A percentile compares a stretch with the other conserved stretches of the same genome.
These are phyloP conservation scores for Tetradesmus obliquus DNA, from an alignment of 139 green algal genomes.

Conservation along the genomic window DNA sequence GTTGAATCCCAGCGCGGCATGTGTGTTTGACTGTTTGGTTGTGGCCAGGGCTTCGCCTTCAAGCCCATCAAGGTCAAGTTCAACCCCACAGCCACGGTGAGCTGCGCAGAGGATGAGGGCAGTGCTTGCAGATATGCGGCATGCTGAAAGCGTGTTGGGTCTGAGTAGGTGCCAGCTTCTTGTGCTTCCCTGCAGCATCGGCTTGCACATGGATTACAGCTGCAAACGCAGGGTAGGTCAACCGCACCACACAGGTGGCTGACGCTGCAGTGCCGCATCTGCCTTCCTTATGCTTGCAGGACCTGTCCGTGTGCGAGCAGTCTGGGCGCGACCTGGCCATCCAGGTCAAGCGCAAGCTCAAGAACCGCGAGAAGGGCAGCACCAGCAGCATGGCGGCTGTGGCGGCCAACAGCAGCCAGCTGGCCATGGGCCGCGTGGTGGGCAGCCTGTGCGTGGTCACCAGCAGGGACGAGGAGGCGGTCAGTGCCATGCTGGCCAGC, in stretches of 20 bases:
- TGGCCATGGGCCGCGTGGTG: constrained; percentile 92
- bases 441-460: constrained; percentile 93
- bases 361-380: constrained; percentile 48
- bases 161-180: too few relatives aligned
- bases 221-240: too few relatives aligned
- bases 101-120: background rate
- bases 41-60: constrained; percentile 92
- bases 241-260: too few relatives aligned
- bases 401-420: constrained; percentile 59
- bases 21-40: background rate
- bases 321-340: constrained; percentile 89
- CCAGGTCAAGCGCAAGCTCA: constrained; percentile 71
- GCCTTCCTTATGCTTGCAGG: constrained; percentile 45
- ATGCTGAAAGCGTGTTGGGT: too few relatives aligned
- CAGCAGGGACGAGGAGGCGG: constrained; percentile 80
- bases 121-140: too few relatives aligned
- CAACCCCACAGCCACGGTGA: constrained; percentile 84
- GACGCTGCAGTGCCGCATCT: too few relatives aligned
- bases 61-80: constrained; percentile 95
- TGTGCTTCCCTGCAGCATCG: too few relatives aligned
- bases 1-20: background rate
- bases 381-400: constrained; percentile 48
- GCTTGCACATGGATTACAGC: too few relatives aligned
- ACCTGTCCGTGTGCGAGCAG: constrained; percentile 90
- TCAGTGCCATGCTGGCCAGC: constrained; percentile 91